Conservation (phyloP, 768 basidiomycete genomes). For the Russula sp. region DNA sequence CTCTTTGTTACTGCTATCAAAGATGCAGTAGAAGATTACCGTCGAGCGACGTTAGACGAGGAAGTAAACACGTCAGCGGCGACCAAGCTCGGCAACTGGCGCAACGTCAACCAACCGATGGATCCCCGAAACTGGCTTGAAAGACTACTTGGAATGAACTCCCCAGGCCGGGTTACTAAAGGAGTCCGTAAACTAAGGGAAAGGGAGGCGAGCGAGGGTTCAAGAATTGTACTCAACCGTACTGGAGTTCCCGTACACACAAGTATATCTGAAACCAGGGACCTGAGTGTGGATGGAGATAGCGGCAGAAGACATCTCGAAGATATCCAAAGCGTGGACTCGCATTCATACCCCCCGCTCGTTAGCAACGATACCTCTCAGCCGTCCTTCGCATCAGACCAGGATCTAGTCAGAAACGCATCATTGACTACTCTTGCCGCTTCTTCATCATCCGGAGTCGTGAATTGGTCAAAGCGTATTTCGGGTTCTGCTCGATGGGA, state of each 20-base stretch:
- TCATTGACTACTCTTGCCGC: conserved; percentile 14
- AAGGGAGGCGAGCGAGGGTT: conserved; percentile 62
- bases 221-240: conserved; percentile 56
- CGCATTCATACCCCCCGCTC: conserved; percentile 26
- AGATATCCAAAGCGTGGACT: conserved; percentile 32
- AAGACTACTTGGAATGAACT: conserved; percentile 60
- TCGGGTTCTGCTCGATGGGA: conserved; percentile 84
- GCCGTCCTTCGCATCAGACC: conserved; percentile 14
- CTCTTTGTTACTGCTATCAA: conserved; percentile 87
- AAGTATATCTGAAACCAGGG: conserved; percentile 32
- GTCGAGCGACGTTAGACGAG: conserved; percentile 82
- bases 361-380: conserved; percentile 12
- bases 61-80: conserved; percentile 93
- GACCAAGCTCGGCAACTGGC: conserved; percentile 85
- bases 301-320: conserved; percentile 26
- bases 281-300: conserved; percentile 18
- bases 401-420: conserved; percentile 1
- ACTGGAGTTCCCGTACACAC: conserved; percentile 27
- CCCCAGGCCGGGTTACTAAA: conserved; percentile 71
- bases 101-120: conserved; percentile 79
- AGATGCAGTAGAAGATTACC: conserved; percentile 93
- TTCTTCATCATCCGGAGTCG: conserved; percentile 46
- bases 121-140: conserved; percentile 76
- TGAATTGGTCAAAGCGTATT: conserved; percentile 70
- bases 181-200: conserved; percentile 84